Base-by-base conservation (phyloP, 129 eudicot genomes). In the Scalesia atractyloides region DNA sequence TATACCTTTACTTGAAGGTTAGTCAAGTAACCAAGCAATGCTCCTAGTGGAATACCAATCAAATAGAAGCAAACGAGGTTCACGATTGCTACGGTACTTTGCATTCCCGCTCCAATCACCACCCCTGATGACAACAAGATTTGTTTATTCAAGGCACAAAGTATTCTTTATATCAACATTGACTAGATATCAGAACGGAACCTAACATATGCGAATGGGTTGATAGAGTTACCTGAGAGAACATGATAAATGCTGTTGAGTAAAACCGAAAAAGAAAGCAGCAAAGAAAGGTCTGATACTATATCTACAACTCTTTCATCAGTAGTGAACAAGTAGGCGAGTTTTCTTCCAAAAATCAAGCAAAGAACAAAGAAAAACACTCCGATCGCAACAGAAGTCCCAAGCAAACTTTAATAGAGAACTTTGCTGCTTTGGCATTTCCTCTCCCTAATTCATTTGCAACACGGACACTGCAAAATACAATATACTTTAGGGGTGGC, bases 391-490 rank as follows among this genome's bases (percentile, higher is more conserved):
- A 89, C 11, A 3, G 98, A 89, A 66, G 93, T 86, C 3, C 77
- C 80, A 30, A 93, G 15, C 22, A 93, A 76, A 93, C 95, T 80
- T 87, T 84, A 62, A 89, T 87, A 0, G 97, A 84, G 68, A 93
- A 93, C 73, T 82, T 89, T 16, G 83, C 89, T 39, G 90, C 97
- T 65, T 93, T 82, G 16, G 89, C 97, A 74, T 87, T 82, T 64
- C 97, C 98, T 77, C 86, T 86, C 34, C 98, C 98, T 10, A 93
- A 86, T 53, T 93, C 98, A 79, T 93, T 93, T 16, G 98, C 83
- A 81, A 93, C 89, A 36, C 98, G 85, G 1, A 93, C 98, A 71
- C 98, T 92, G 64, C 73, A 71, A 30, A 53, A 71, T 30, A 70
- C 9, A 0, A 59, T 34, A 37, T 6, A 70, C 3, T 13, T 7